These are phyloP conservation scores for Spencermartinsiella europaea DNA, from an alignment of 805 yeast genomes.

Conservation along the genomic window DNA sequence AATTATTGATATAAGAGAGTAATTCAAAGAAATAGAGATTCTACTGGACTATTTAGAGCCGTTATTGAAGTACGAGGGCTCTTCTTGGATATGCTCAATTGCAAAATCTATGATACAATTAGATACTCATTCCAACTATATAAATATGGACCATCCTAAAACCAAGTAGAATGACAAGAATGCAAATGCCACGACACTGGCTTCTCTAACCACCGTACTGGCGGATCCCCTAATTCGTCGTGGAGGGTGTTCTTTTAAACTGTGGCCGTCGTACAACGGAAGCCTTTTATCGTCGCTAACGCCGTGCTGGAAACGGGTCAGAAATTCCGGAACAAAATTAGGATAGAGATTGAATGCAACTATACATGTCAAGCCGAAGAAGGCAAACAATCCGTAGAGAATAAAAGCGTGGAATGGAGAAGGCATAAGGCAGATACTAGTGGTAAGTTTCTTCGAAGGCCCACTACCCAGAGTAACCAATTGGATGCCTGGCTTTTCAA, in stretches of 20 bases:
- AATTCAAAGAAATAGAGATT: too few species aligned
- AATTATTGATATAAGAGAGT: too few species aligned
- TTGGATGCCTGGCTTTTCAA: constrained; percentile 80
- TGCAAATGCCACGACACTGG: not conserved
- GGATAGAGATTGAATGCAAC: constrained; percentile 7
- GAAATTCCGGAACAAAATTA: constrained; percentile 4
- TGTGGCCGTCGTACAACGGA: constrained; percentile 1
- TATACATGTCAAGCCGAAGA: constrained; percentile 5
- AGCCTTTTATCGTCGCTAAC: not conserved
- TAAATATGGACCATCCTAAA: not conserved
- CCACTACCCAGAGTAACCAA: constrained; percentile 36
- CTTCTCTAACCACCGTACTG: not conserved
- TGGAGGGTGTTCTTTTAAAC: not conserved
- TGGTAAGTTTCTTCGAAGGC: constrained; percentile 14
- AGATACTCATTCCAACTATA: not conserved
- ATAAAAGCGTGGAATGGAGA: constrained; percentile 29
- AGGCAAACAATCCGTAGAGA: constrained; percentile 23
- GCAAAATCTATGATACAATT: not conserved
- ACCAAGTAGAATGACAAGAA: not conserved
- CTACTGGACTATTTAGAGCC: too few species aligned
- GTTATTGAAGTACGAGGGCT: too few species aligned
- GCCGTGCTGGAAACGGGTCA: not conserved
- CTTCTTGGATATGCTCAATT: not conserved
- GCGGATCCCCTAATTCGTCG: not conserved
- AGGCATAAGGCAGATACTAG: constrained; percentile 30